Evolutionary conservation across 169 alveolate species (phyloP).

Genomic region (Eimeria necatrix): DNA sequence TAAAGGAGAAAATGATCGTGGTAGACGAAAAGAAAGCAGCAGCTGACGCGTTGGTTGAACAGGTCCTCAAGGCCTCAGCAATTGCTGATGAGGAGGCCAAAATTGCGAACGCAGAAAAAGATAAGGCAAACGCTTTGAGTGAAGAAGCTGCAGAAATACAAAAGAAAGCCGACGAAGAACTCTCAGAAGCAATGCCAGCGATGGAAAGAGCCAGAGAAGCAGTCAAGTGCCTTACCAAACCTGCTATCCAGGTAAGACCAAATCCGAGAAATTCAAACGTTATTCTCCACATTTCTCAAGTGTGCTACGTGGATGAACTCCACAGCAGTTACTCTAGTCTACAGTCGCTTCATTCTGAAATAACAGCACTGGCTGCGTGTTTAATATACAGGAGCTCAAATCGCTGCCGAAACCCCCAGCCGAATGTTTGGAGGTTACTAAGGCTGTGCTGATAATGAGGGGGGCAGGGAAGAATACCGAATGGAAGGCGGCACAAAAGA

Average conservation of each 20-base stretch:
- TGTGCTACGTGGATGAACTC: no score
- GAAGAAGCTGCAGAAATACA: constrained; percentile 93
- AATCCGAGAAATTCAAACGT: no score
- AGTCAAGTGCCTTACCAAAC: constrained; percentile 96
- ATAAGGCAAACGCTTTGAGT: constrained; percentile 91
- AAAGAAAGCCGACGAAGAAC: constrained; percentile 94
- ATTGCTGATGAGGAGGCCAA: constrained; percentile 95
- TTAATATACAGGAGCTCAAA: constrained; percentile 92
- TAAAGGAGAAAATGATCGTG: constrained; percentile 94
- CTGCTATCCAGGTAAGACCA: constrained; percentile 87
- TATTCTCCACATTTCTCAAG: no score
- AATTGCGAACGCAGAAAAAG: constrained; percentile 94
- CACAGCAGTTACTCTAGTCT: no score
- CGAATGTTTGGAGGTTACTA: constrained; percentile 94
- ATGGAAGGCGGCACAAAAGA: constrained; percentile 95
- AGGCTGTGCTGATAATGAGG: constrained; percentile 94
- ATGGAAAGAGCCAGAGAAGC: constrained; percentile 96
- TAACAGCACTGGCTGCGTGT: background rate
- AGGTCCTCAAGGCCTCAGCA: constrained; percentile 96
- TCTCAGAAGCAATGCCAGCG: constrained; percentile 97
- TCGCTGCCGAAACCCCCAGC: constrained; percentile 97
- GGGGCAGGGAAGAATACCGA: constrained; percentile 95
- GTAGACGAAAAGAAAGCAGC: constrained; percentile 94
- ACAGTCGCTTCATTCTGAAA: no score
- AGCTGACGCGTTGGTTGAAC: constrained; percentile 92